Evolutionary conservation across 352 stramenopile genomes (phyloP).

Genomic region (Globisporangium cederbergense): DNA sequence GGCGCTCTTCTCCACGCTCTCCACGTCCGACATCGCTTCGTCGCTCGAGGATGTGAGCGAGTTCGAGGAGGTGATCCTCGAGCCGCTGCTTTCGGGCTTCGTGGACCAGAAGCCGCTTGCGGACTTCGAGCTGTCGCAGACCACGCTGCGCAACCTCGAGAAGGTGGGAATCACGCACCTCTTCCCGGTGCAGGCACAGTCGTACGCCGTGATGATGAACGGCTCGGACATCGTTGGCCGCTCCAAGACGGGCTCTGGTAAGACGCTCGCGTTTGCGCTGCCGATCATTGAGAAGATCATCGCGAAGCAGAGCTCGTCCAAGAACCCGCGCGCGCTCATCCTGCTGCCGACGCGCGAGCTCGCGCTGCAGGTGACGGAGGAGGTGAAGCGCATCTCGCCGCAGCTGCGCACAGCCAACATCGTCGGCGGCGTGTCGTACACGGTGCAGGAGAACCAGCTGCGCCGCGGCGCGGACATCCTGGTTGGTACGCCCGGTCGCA

Average conservation of each 20-base stretch:
- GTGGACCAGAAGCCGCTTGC: constrained; percentile 66
- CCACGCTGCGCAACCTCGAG: constrained; percentile 57
- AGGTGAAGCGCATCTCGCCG: constrained; percentile 80
- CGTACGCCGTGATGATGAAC: constrained; percentile 79
- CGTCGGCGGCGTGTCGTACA: constrained; percentile 93
- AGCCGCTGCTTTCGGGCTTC: constrained; percentile 52
- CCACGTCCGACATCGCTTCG: constrained; percentile 18
- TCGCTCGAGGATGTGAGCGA: constrained; percentile 14
- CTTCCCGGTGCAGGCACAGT: constrained; percentile 82
- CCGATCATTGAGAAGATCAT: constrained; percentile 77
- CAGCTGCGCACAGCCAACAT: constrained; percentile 90
- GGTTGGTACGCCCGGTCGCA: constrained; percentile 95
- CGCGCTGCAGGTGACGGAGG: constrained; percentile 94
- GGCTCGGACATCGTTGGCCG: constrained; percentile 79
- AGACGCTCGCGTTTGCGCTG: constrained; percentile 64
- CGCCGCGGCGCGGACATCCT: constrained; percentile 91
- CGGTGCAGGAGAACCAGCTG: constrained; percentile 89
- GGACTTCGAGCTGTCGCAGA: constrained; percentile 61
- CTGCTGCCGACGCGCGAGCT: constrained; percentile 97
- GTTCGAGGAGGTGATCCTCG: constrained; percentile 39
- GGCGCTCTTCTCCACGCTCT: constrained; percentile 14
- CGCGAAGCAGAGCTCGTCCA: constrained; percentile 26
- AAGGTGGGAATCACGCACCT: constrained; percentile 71
- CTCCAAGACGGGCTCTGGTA: constrained; percentile 80
- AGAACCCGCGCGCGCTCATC: constrained; percentile 89